Conservation (phyloP, 1,284 basidiomycete genomes). For the Tetrapyrgos nigripes region DNA sequence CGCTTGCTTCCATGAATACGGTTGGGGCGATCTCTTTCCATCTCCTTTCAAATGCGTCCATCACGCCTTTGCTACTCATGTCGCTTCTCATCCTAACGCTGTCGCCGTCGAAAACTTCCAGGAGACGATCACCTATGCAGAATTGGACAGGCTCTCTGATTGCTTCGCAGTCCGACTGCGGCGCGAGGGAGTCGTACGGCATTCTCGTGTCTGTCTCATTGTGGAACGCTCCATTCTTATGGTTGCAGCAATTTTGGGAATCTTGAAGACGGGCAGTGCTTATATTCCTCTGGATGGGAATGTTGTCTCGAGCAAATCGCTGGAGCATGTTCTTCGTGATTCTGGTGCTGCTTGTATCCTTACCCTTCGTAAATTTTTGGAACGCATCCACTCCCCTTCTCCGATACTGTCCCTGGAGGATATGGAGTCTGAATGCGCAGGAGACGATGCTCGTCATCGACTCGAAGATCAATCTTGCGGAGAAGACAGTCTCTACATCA, state of each 20-base stretch:
- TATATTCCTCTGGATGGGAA: constrained; percentile 66
- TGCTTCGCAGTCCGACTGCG: constrained; percentile 53
- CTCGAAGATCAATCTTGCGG: constrained; percentile 43
- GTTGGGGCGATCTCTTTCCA: constrained; percentile 43
- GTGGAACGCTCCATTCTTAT: constrained; percentile 60
- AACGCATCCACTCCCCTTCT: constrained; percentile 39
- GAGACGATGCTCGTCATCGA: constrained; percentile 39
- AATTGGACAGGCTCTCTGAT: constrained; percentile 56
- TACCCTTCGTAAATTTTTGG: constrained; percentile 50
- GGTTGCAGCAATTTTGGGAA: constrained; percentile 60
- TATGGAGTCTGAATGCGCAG: constrained; percentile 31
- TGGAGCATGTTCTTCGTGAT: constrained; percentile 58
- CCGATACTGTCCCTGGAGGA: constrained; percentile 52
- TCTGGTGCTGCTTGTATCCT: constrained; percentile 52
- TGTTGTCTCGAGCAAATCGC: constrained; percentile 59
- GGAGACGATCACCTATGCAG: constrained; percentile 52
- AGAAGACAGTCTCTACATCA: constrained; percentile 59
- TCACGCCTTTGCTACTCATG: constrained; percentile 60
- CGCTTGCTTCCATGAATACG: constrained; percentile 51
- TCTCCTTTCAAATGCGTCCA: constrained; percentile 57
- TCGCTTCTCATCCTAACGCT: constrained; percentile 43
- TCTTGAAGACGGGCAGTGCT: constrained; percentile 61
- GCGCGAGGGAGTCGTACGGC: constrained; percentile 48
- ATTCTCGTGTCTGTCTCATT: constrained; percentile 58
- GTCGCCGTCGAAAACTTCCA: constrained; percentile 59